These are phyloP conservation scores for Uronychia setigera DNA, from an alignment of 73 alveolate genomes.

Conservation along the genomic window DNA sequence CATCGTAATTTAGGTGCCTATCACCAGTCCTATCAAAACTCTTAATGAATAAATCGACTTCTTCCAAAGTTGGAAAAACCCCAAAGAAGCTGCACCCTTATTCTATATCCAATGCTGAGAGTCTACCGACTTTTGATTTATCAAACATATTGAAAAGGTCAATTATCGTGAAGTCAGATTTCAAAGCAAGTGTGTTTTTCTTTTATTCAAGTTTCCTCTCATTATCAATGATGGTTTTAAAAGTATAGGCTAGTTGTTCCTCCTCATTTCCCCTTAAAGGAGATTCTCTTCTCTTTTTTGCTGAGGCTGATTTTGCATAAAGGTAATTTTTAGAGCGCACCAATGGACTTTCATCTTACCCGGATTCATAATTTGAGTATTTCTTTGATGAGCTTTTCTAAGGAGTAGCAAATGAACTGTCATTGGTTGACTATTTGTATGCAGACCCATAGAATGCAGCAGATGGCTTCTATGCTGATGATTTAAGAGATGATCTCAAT, in stretches of 20 bases:
- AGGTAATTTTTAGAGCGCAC: no score
- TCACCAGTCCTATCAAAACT: conserved; percentile 50
- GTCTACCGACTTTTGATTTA: conserved; percentile 20
- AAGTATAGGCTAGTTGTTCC: conserved; percentile 39
- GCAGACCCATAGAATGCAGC: background rate
- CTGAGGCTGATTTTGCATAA: background rate
- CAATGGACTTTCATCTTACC: background rate
- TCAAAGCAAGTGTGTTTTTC: conserved; percentile 37
- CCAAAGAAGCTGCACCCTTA: conserved; percentile 51
- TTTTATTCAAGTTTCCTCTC: conserved; percentile 59
- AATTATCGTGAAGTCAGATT: conserved; percentile 51
- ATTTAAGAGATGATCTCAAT: background rate
- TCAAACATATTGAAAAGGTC: conserved; percentile 62
- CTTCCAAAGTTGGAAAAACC: conserved; percentile 37
- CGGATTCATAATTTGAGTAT: background rate
- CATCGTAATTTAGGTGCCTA: conserved; percentile 41
- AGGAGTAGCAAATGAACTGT: background rate
- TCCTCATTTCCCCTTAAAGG: conserved; percentile 16
- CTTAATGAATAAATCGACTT: conserved; percentile 39
- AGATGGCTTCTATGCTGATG: background rate
- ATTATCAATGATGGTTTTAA: conserved; percentile 19
- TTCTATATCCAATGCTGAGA: conserved; percentile 52
- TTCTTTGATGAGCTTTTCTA: background rate
- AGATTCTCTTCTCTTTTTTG: background rate
- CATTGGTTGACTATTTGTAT: background rate